Conservation (phyloP, 352 stramenopile species). For the Thraustochytrium striatum region DNA sequence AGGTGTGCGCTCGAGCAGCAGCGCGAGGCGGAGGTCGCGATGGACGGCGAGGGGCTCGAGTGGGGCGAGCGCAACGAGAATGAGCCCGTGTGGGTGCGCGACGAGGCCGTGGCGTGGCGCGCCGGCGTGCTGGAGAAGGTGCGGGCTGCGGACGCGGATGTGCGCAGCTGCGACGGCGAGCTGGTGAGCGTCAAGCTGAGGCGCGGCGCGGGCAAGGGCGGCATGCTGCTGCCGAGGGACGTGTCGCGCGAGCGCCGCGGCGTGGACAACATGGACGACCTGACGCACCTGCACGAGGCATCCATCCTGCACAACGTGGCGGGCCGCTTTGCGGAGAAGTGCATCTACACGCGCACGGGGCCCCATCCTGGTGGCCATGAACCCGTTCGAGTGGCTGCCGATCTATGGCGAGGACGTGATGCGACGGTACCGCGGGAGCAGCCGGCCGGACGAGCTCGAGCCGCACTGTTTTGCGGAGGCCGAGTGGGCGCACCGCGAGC, state of each 20-base stretch:
- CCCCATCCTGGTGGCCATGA: slow-evolving; percentile 54
- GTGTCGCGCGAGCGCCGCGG: not conserved
- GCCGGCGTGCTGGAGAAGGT: not conserved
- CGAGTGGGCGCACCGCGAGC: slow-evolving; percentile 74
- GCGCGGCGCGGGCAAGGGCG: not conserved
- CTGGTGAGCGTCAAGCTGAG: no score
- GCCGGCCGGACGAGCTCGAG: slow-evolving; percentile 60
- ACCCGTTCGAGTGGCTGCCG: slow-evolving; percentile 51
- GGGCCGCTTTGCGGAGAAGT: slow-evolving; percentile 62
- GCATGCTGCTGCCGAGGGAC: not conserved
- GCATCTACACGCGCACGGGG: slow-evolving; percentile 71
- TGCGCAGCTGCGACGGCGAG: no score
- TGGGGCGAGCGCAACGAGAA: not conserved
- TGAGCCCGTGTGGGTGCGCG: not conserved
- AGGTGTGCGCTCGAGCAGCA: not conserved
- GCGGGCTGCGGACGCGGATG: not conserved
- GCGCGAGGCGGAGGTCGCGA: not conserved
- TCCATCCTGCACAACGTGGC: slow-evolving; percentile 66
- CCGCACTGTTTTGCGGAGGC: slow-evolving; percentile 85
- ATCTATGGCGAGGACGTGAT: slow-evolving; percentile 52
- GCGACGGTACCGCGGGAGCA: slow-evolving; percentile 60
- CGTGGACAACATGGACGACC: slow-evolving; percentile 52
- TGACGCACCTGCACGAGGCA: slow-evolving; percentile 56
- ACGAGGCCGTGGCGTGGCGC: not conserved
- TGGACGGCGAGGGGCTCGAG: not conserved